Evolutionary conservation across 2,329 filamentous ascomycete species (phyloP).

Genomic region (Stachybotrys chartarum): DNA sequence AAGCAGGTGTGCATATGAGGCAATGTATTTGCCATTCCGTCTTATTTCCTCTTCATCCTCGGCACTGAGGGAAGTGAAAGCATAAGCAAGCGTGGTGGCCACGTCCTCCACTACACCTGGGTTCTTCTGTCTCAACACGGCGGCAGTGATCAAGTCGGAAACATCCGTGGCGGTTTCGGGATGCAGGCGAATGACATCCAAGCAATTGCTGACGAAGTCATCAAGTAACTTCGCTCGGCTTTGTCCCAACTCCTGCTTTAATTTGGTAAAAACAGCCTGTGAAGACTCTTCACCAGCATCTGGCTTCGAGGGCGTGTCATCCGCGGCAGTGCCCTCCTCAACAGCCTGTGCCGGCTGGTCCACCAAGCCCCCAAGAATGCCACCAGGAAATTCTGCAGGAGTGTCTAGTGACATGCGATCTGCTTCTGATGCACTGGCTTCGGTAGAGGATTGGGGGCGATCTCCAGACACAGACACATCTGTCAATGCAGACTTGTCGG

Average conservation of each 20-base stretch:
- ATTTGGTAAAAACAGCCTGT: slow-evolving; percentile 8
- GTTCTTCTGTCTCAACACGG: slow-evolving; percentile 53
- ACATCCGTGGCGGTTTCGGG: slow-evolving; percentile 86
- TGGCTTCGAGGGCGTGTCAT: background rate
- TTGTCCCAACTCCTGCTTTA: slow-evolving; percentile 73
- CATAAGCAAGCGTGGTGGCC: slow-evolving; percentile 75
- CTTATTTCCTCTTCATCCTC: slow-evolving; percentile 61
- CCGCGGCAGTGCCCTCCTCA: slow-evolving; percentile 11
- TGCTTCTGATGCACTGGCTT: slow-evolving; percentile 17
- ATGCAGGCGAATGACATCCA: slow-evolving; percentile 85
- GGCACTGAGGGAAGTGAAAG: slow-evolving; percentile 62
- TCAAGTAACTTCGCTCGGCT: slow-evolving; percentile 65
- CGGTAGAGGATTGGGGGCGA: slow-evolving; percentile 15
- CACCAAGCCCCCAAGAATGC: slow-evolving; percentile 19
- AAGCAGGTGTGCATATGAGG: slow-evolving; percentile 86
- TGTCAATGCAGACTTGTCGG: slow-evolving; percentile 26
- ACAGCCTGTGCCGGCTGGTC: slow-evolving; percentile 14
- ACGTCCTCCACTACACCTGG: slow-evolving; percentile 60
- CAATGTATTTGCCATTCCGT: slow-evolving; percentile 55
- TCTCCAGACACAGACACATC: slow-evolving; percentile 11
- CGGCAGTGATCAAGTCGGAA: slow-evolving; percentile 74
- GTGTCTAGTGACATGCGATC: slow-evolving; percentile 31
- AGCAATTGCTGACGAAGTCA: slow-evolving; percentile 78
- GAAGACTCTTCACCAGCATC: slow-evolving; percentile 6
- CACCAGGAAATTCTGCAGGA: slow-evolving; percentile 18